Percentiles rank a stretch among this genome's conserved stretches.
Evolutionary conservation across 192 early-diverging fungal species (phyloP).

Genomic region (Phlyctochytrium bullatum): DNA sequence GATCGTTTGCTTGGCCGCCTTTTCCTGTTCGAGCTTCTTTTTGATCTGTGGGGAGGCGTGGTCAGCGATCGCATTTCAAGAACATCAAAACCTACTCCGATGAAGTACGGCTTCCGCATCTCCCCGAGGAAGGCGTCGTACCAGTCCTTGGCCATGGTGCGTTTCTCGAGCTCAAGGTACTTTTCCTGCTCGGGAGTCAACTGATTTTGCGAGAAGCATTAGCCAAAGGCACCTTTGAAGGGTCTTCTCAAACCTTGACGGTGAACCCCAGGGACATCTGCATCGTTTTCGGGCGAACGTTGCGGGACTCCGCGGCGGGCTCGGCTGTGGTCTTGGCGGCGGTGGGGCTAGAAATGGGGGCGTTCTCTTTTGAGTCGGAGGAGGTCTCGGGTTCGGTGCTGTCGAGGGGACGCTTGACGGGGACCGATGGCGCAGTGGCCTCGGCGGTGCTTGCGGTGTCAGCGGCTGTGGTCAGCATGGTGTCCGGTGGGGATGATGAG

Average conservation of each 20-base stretch:
- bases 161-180: slow-evolving; percentile 27
- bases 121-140: slow-evolving; percentile 28
- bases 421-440: no score
- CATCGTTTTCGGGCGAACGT: neutral
- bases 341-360: no score
- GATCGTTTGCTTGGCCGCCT: slow-evolving; percentile 46
- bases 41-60: slow-evolving; percentile 55
- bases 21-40: slow-evolving; percentile 59
- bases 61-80: no score
- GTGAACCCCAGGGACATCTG: neutral
- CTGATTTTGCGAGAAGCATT: neutral
- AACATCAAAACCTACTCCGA: neutral
- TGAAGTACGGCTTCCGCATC: slow-evolving; percentile 42
- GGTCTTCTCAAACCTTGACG: neutral
- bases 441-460: no score
- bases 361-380: no score
- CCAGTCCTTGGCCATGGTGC: slow-evolving; percentile 71
- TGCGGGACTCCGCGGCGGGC: no score
- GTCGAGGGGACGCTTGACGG: no score
- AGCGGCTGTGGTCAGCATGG: no score
- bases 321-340: no score
- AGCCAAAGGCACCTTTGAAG: neutral
- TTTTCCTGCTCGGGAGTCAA: neutral
- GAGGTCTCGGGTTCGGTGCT: no score
- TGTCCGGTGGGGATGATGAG: no score